These are phyloP conservation scores for Cutaneotrichosporon sp. DNA, from an alignment of 1,284 basidiomycete genomes.

Conservation along the genomic window DNA sequence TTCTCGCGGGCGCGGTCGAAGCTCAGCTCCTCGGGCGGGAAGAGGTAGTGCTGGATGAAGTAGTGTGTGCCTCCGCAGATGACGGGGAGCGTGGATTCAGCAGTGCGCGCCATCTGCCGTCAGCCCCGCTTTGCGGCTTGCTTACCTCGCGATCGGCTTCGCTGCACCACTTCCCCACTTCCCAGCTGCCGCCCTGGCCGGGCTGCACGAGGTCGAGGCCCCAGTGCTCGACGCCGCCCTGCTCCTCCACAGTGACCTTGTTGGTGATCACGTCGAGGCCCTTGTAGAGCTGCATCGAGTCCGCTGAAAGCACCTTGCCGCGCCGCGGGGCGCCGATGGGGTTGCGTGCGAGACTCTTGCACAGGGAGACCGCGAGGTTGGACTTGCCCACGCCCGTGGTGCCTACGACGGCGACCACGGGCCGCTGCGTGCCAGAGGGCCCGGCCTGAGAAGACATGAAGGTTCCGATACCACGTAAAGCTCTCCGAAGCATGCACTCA, in stretches of 20 bases:
- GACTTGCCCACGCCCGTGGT: slow-evolving; percentile 98
- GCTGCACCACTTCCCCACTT: slow-evolving; percentile 66
- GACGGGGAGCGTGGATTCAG: slow-evolving; percentile 65
- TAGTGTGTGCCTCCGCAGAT: slow-evolving; percentile 95
- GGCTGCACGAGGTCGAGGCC: slow-evolving; percentile 85
- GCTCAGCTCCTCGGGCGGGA: slow-evolving; percentile 70
- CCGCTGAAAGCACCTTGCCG: slow-evolving; percentile 76
- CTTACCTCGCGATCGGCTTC: slow-evolving; percentile 70
- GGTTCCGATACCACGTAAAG: background rate
- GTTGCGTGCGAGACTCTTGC: slow-evolving; percentile 58
- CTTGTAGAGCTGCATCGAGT: slow-evolving; percentile 97
- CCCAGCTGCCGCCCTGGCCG: slow-evolving; percentile 81
- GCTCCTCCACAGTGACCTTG: slow-evolving; percentile 79
- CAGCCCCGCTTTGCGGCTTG: background rate
- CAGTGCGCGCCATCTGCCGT: slow-evolving; percentile 9
- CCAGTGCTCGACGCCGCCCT: slow-evolving; percentile 79
- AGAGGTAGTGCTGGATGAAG: slow-evolving; percentile 84
- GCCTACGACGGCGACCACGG: slow-evolving; percentile 75
- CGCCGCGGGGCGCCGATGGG: background rate
- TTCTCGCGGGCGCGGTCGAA: slow-evolving; percentile 30
- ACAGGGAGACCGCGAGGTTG: slow-evolving; percentile 85
- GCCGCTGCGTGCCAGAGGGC: slow-evolving; percentile 15
- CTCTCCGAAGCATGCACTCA: background rate
- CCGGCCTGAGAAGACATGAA: background rate
- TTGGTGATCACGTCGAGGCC: slow-evolving; percentile 95